phyloP scores from a whole-genome alignment of 257 asterid genomes.

The Solanum lycopersicoides region DNA sequence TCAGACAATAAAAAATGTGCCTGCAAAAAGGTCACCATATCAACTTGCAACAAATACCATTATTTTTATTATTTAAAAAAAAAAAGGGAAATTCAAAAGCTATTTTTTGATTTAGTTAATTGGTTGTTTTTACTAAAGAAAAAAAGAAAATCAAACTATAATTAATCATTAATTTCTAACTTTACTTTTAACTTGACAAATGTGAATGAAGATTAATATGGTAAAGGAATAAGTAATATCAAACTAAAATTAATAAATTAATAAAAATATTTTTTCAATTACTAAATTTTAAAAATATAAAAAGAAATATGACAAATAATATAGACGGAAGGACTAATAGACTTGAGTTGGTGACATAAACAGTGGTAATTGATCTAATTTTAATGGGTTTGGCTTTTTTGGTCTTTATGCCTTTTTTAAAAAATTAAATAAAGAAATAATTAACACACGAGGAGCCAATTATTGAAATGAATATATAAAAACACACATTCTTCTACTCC shows the following conservation, averaged over 20 bases:
- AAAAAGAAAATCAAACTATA: not conserved
- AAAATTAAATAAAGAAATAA: too few species aligned
- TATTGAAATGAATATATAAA: not conserved
- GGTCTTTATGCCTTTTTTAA: not conserved
- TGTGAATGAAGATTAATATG: not conserved
- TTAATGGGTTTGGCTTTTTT: not conserved
- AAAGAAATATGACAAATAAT: not conserved
- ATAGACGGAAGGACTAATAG: not conserved
- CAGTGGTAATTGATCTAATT: not conserved
- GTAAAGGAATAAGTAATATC: not conserved
- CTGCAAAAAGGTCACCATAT: not conserved
- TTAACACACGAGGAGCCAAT: slow-evolving; percentile 3
- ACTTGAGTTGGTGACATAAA: not conserved
- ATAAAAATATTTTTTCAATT: not conserved
- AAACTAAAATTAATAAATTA: not conserved
- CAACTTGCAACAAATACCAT: not conserved
- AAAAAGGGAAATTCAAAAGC: not conserved
- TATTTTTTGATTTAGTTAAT: not conserved
- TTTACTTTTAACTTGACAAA: not conserved
- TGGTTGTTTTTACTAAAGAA: not conserved
- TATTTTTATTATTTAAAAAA: not conserved
- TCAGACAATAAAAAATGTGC: not conserved
- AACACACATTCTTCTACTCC: not conserved
- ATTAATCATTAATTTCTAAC: not conserved
- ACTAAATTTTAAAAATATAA: not conserved